Evolutionary conservation across 1,284 basidiomycete genomes (phyloP).

Genomic region (Ganoderma multipileum): DNA sequence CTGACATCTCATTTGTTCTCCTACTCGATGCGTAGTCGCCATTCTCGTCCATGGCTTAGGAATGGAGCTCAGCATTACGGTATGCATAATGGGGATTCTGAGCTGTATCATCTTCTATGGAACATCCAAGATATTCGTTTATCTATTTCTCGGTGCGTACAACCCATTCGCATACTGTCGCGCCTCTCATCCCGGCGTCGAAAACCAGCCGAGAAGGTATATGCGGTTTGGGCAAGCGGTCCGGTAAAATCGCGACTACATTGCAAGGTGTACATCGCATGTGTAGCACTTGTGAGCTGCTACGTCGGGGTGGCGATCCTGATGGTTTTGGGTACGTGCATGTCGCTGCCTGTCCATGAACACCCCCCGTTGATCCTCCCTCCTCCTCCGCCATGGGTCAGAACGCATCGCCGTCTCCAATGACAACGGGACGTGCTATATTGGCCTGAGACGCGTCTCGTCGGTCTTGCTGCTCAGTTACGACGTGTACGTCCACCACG

Average conservation of each 20-base stretch:
- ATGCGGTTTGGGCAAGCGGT: slow-evolving; percentile 43
- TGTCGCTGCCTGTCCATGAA: neutral
- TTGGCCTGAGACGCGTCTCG: slow-evolving; percentile 47
- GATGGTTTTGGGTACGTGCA: slow-evolving; percentile 42
- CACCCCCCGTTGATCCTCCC: neutral
- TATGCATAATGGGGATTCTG: slow-evolving; percentile 46
- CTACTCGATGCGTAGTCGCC: slow-evolving; percentile 34
- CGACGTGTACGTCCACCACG: slow-evolving; percentile 43
- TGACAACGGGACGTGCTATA: slow-evolving; percentile 47
- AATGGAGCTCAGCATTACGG: slow-evolving; percentile 37
- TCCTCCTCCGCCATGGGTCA: slow-evolving; percentile 16
- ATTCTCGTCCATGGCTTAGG: slow-evolving; percentile 48
- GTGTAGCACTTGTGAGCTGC: slow-evolving; percentile 37
- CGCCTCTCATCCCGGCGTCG: slow-evolving; percentile 13
- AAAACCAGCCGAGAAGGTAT: slow-evolving; percentile 43
- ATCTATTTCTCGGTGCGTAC: slow-evolving; percentile 43
- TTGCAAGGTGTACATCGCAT: slow-evolving; percentile 46
- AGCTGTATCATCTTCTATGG: slow-evolving; percentile 49
- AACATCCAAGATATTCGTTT: slow-evolving; percentile 46
- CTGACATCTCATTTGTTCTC: neutral
- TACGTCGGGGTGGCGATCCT: slow-evolving; percentile 44
- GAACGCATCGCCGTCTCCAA: slow-evolving; percentile 46
- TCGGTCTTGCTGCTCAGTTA: slow-evolving; percentile 50
- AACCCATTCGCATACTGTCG: neutral
- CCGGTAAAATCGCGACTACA: slow-evolving; percentile 34